Evolutionary conservation across 495 filamentous ascomycete genomes (phyloP).

Genomic region (Beverwykella pulmonaria): DNA sequence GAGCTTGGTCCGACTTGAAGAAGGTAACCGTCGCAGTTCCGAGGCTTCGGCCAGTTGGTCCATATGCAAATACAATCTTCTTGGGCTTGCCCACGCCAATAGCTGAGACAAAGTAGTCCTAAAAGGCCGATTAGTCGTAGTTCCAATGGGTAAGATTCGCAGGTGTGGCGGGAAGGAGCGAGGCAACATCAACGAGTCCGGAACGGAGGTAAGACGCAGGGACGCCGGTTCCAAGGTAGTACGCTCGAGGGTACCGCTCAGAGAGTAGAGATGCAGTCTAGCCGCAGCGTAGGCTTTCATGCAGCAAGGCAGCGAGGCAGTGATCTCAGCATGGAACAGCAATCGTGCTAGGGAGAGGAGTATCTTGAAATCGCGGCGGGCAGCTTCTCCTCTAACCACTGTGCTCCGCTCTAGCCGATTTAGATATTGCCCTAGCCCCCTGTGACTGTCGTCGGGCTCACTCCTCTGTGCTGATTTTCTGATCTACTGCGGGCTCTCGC

Average conservation of each 20-base stretch:
- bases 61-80: slow-evolving; percentile 84
- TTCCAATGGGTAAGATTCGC: slow-evolving; percentile 8
- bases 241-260: neutral
- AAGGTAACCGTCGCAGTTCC: slow-evolving; percentile 85
- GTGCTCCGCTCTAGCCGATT: neutral
- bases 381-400: neutral
- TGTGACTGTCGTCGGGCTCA: neutral
- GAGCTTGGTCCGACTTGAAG: slow-evolving; percentile 71
- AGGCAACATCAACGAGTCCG: slow-evolving; percentile 11
- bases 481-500: neutral
- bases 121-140: slow-evolving; percentile 46
- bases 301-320: neutral
- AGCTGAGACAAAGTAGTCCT: slow-evolving; percentile 94
- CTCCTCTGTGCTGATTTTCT: neutral
- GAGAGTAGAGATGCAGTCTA: neutral
- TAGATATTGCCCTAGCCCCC: neutral
- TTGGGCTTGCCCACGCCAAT: slow-evolving; percentile 90
- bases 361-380: neutral
- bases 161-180: slow-evolving; percentile 1
- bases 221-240: neutral
- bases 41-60: slow-evolving; percentile 85
- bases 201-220: neutral
- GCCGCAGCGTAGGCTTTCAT: neutral
- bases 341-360: neutral
- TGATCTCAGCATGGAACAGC: neutral